Conservation (phyloP, 208 protist species). For the Crithidia thermophila region DNA sequence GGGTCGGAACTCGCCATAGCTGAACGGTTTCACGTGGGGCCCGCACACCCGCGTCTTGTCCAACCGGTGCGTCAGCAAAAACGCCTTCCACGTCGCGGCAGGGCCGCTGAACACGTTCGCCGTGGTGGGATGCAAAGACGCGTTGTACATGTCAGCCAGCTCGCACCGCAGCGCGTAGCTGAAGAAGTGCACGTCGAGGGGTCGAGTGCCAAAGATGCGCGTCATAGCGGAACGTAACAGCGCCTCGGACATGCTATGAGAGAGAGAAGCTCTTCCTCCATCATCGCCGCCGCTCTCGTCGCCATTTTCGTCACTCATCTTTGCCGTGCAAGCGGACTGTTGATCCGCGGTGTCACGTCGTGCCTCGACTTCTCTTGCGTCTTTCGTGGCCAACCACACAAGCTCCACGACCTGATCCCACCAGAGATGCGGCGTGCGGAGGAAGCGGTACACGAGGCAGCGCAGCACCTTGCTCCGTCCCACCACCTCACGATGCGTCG, state of each 20-base stretch:
- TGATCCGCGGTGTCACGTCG: not conserved
- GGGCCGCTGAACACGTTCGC: slow-evolving; percentile 5
- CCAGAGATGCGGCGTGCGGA: slow-evolving; percentile 32
- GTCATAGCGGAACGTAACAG: slow-evolving; percentile 18
- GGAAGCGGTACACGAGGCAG: slow-evolving; percentile 33
- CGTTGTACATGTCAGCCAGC: slow-evolving; percentile 6
- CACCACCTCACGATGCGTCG: slow-evolving; percentile 38
- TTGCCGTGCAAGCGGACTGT: no score
- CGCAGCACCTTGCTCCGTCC: slow-evolving; percentile 49
- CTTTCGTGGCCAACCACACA: slow-evolving; percentile 19
- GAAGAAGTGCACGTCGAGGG: slow-evolving; percentile 25
- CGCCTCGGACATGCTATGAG: not conserved
- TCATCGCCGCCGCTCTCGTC: no score
- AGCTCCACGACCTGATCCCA: slow-evolving; percentile 46
- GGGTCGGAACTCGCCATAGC: slow-evolving; percentile 54
- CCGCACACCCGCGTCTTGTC: slow-evolving; percentile 28
- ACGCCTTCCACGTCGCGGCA: slow-evolving; percentile 26
- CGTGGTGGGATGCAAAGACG: not conserved
- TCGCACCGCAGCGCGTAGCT: slow-evolving; percentile 14
- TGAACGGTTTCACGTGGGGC: slow-evolving; percentile 71
- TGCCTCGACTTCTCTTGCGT: not conserved
- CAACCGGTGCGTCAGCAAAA: slow-evolving; percentile 35
- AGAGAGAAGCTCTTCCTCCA: not conserved
- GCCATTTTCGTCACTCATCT: no score
- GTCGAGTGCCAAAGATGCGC: slow-evolving; percentile 24